Base-by-base conservation (phyloP, 2,329 filamentous ascomycete species). In the Aureobasidium musti region DNA sequence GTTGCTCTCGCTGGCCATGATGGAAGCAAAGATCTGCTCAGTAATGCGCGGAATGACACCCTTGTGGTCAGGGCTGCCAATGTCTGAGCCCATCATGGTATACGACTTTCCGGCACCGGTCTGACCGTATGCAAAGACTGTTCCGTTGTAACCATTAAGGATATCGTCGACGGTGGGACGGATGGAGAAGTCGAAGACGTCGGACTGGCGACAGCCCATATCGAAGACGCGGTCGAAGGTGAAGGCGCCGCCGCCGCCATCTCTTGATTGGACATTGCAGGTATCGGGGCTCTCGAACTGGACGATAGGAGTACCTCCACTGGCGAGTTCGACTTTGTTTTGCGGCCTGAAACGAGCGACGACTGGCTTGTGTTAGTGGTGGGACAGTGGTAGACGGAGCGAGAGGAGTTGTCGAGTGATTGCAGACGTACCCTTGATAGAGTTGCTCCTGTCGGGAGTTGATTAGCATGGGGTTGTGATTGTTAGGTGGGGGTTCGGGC, bases 111-210 rank as follows among this genome's bases (percentile, higher is more conserved):
- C 95, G 14, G 94, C 93, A 79, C 95, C 95, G 0, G 95, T 99
- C 83, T 98, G 95, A 71, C 95, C 95, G 78, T 99, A 99, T 70
- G 95, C 95, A 74, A 99, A 98, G 72, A 99, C 94, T 17, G 94
- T 98, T 76, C 94, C 95, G 82, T 99, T 99, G 86, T 99, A 99
- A 71, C 95, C 95, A 80, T 98, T 97, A 71, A 99, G 85, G 72
- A 99, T 97, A 78, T 98, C 95, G 81, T 98, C 94, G 72, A 99
- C 95, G 23, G 95, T 98, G 30, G 91, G 87, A 71, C 91, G 89
- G 79, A 99, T 98, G 49, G 95, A 98, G 82, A 95, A 99, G 80
- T 98, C 91, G 82, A 99, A 99, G 74, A 99, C 92, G 80, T 98
- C 93, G 75, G 87, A 84, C 80, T 99, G 95, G 74, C 87, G 87